A percentile compares a stretch with the other conserved stretches of the same genome.
Conservation (phyloP, 768 basidiomycete genomes). For the Tephrocybe sp. region DNA sequence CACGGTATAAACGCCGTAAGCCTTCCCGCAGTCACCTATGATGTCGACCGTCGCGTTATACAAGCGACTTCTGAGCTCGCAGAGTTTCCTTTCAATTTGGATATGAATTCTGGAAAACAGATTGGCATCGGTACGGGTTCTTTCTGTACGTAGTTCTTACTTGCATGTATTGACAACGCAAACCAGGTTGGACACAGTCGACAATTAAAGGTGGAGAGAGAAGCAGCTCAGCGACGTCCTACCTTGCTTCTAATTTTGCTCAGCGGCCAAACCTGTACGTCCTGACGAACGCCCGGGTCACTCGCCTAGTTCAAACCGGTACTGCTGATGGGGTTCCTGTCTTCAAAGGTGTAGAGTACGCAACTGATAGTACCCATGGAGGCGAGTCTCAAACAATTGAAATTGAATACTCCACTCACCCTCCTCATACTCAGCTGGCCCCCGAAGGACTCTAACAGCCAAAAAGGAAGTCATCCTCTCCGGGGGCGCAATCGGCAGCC, state of each 20-base stretch:
- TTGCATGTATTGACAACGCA: not conserved
- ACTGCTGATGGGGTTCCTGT: constrained; percentile 12
- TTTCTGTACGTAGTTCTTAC: not conserved
- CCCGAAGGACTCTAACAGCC: constrained; percentile 20
- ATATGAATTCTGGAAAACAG: constrained; percentile 25
- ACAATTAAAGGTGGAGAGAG: constrained; percentile 23
- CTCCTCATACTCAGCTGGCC: constrained; percentile 1
- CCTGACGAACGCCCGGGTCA: constrained; percentile 21
- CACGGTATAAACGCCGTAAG: constrained; percentile 27
- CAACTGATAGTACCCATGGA: not conserved
- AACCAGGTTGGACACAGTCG: constrained; percentile 25
- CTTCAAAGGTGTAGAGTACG: constrained; percentile 26
- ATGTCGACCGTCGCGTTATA: constrained; percentile 28
- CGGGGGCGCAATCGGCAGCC: constrained; percentile 29
- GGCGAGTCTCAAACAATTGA: not conserved
- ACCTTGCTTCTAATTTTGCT: constrained; percentile 18
- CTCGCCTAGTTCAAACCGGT: constrained; percentile 20
- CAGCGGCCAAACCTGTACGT: constrained; percentile 24
- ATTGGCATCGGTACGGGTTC: constrained; percentile 22
- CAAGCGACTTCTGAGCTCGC: constrained; percentile 25
- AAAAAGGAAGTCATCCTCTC: constrained; percentile 33
- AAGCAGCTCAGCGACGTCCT: constrained; percentile 27
- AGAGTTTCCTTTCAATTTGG: constrained; percentile 24
- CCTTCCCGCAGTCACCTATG: constrained; percentile 24
- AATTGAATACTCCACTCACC: not conserved